Evolutionary conservation across 306 rosid genomes (phyloP).

Genomic region (Trifolium subterraneum): DNA sequence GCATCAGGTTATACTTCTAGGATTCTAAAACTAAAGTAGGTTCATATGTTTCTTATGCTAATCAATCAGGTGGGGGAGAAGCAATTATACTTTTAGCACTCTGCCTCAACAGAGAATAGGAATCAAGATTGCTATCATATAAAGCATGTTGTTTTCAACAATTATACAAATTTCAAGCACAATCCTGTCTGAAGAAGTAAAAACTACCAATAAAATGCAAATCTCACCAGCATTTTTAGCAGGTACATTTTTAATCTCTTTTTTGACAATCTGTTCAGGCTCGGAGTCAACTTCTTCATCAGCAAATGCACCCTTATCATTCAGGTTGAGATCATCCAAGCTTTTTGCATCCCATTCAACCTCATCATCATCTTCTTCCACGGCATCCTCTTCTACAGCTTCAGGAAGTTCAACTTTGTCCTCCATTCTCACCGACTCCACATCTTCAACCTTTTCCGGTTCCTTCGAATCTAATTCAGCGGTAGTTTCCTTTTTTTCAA

Average conservation of each 20-base stretch:
- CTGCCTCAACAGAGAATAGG: not conserved
- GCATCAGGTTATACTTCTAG: conserved; percentile 2
- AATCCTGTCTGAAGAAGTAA: not conserved
- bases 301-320: conserved; percentile 70
- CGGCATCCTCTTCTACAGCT: conserved; percentile 59
- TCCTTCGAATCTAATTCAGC: conserved; percentile 53
- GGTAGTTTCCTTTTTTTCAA: conserved; percentile 59
- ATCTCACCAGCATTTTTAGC: conserved; percentile 51
- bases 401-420: conserved; percentile 64
- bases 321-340: conserved; percentile 89
- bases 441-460: conserved; percentile 68
- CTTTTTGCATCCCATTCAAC: conserved; percentile 98
- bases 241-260: conserved; percentile 51
- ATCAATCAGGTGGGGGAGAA: not conserved
- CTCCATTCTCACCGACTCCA: conserved; percentile 52
- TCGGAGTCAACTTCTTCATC: conserved; percentile 89
- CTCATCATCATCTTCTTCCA: conserved; percentile 75
- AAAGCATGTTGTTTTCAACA: conserved; percentile 26
- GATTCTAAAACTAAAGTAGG: conserved; percentile 2
- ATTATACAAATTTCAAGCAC: conserved; percentile 24
- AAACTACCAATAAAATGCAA: conserved; percentile 33
- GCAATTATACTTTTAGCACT: not conserved
- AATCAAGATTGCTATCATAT: not conserved
- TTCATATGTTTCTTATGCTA: not conserved
- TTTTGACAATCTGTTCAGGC: conserved; percentile 56